Evolutionary conservation across 192 early-diverging fungal genomes (phyloP).

Genomic region (Mortierella claussenii): DNA sequence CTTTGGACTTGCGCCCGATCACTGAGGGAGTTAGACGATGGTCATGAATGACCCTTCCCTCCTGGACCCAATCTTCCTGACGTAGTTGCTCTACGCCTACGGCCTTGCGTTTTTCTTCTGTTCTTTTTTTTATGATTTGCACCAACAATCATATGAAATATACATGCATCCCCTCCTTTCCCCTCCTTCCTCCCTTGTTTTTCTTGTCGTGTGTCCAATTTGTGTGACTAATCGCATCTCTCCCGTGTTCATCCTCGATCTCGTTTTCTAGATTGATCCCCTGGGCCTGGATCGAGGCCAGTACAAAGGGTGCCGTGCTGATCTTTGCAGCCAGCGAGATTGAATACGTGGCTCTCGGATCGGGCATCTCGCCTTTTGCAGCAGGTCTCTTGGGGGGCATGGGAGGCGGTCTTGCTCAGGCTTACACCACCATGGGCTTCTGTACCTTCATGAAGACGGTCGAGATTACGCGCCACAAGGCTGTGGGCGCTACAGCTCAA

Average conservation of each 20-base stretch:
- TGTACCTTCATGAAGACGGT: constrained; percentile 99
- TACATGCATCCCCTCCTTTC: no score
- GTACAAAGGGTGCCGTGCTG: constrained; percentile 70
- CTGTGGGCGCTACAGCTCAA: constrained; percentile 61
- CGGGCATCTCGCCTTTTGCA: constrained; percentile 67
- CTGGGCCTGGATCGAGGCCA: constrained; percentile 73
- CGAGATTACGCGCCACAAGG: constrained; percentile 98
- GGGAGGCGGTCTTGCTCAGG: constrained; percentile 94
- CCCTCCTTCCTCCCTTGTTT: no score
- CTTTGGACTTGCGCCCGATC: no score
- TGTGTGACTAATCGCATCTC: constrained; percentile 44
- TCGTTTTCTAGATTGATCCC: constrained; percentile 60
- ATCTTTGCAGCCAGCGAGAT: constrained; percentile 72
- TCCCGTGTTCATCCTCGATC: not conserved
- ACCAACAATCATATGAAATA: constrained; percentile 28
- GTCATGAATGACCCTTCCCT: no score
- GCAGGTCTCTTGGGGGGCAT: constrained; percentile 95
- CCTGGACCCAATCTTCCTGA: no score
- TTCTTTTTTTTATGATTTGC: no score
- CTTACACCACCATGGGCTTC: constrained; percentile 99
- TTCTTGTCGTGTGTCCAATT: not conserved
- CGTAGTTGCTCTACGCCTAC: no score
- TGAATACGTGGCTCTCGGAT: constrained; percentile 60
- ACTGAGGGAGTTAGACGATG: no score
- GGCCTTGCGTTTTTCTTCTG: no score